Conservation (phyloP, 345 rosid genomes). For the Schrenkiella parvula region DNA sequence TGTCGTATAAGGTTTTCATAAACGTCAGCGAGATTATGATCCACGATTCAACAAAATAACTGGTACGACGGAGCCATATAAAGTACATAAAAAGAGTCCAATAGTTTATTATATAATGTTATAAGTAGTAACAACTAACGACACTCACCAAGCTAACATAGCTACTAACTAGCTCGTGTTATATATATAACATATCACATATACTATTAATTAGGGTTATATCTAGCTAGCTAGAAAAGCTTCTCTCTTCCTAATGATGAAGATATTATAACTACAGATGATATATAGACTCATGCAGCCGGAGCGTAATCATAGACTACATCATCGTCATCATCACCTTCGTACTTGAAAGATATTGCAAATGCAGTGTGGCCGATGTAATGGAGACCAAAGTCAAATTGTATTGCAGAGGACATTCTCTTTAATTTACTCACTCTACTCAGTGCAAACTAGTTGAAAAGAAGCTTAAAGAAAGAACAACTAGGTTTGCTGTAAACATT, state of each 20-base stretch:
- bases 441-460: not conserved
- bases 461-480: not conserved
- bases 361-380: not conserved
- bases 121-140: constrained; percentile 3
- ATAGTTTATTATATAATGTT: not conserved
- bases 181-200: not conserved
- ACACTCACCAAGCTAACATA: constrained; percentile 4
- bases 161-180: constrained; percentile 1
- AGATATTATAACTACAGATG: not conserved
- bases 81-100: not conserved
- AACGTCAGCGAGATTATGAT: not conserved
- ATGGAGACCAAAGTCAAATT: not conserved
- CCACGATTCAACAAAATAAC: not conserved
- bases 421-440: not conserved
- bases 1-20: not conserved
- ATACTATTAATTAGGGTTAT: not conserved
- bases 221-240: not conserved
- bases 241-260: not conserved
- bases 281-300: constrained; percentile 27
- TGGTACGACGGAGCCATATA: not conserved
- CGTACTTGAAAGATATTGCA: constrained; percentile 10
- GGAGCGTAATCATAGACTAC: constrained; percentile 26
- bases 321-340: constrained; percentile 32
- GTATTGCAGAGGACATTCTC: not conserved
- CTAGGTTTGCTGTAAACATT: not conserved